phyloP scores from a whole-genome alignment of 75 land plant genomes.

The Larix kaempferi region DNA sequence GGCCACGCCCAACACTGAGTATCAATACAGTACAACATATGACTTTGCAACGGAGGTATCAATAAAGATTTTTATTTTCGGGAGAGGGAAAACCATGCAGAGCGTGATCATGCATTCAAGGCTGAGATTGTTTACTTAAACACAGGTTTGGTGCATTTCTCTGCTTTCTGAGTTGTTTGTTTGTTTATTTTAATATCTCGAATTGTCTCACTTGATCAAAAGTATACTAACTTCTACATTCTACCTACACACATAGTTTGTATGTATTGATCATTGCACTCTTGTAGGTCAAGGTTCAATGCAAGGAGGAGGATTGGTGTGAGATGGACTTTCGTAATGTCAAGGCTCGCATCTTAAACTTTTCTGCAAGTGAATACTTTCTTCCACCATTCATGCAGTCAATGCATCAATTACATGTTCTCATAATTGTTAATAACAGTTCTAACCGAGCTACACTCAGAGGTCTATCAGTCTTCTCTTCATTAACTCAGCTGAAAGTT shows the following conservation, averaged over 20 bases:
- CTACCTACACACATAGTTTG: background rate
- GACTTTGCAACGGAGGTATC: too few relatives aligned
- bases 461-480: slow-evolving; percentile 31
- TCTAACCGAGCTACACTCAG: slow-evolving; percentile 21
- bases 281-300: slow-evolving; percentile 37
- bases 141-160: slow-evolving; percentile 35
- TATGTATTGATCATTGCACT: background rate
- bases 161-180: background rate
- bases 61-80: too few relatives aligned
- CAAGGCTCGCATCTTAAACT: slow-evolving; percentile 50
- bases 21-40: too few relatives aligned
- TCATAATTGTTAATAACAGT: slow-evolving; percentile 36
- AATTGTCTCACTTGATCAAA: background rate
- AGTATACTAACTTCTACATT: background rate
- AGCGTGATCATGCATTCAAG: slow-evolving; percentile 24
- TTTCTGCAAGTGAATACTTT: slow-evolving; percentile 37
- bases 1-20: too few relatives aligned
- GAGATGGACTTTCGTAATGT: slow-evolving; percentile 12
- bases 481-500: slow-evolving; percentile 20
- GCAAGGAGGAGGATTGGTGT: slow-evolving; percentile 45
- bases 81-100: too few relatives aligned
- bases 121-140: slow-evolving; percentile 60
- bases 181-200: background rate
- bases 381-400: slow-evolving; percentile 47
- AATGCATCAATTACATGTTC: slow-evolving; percentile 52